Evolutionary conservation across 495 filamentous ascomycete genomes (phyloP).

Genomic region (Trichoderma asperelloides): DNA sequence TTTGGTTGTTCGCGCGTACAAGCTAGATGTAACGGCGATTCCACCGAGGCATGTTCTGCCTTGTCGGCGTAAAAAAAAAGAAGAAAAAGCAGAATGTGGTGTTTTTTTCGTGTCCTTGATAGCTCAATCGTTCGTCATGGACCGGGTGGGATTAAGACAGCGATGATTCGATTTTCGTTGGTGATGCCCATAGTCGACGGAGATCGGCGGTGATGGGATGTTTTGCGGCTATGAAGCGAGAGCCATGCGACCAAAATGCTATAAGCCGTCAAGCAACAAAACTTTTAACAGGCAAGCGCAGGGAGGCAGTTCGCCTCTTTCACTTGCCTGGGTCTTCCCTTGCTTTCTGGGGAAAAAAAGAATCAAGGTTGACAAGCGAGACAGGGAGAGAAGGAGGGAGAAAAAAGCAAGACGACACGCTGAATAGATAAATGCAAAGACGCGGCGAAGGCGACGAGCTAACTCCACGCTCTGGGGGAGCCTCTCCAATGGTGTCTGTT

Average conservation of each 20-base stretch:
- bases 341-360: neutral
- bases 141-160: conserved; percentile 4
- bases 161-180: conserved; percentile 6
- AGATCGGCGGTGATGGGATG: conserved; percentile 4
- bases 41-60: conserved; percentile 3
- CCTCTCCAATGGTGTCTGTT: neutral
- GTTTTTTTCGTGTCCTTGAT: neutral
- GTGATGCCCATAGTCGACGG: conserved; percentile 11
- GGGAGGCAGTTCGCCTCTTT: neutral
- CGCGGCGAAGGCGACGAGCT: neutral
- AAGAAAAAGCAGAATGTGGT: neutral
- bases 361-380: neutral
- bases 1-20: neutral
- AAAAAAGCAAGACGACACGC: neutral
- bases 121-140: neutral
- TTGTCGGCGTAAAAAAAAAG: neutral
- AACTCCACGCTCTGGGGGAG: conserved; percentile 1
- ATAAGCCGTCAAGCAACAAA: neutral
- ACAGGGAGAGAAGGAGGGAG: neutral
- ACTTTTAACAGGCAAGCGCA: neutral
- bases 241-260: conserved; percentile 7
- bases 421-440: neutral
- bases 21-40: neutral
- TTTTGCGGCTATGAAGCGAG: neutral
- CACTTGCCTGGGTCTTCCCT: conserved; percentile 3